Evolutionary conservation across 2,329 filamentous ascomycete species (phyloP), one percentile per base, ranked within the genome.

Genomic region (Scedosporium minutisporum): DNA sequence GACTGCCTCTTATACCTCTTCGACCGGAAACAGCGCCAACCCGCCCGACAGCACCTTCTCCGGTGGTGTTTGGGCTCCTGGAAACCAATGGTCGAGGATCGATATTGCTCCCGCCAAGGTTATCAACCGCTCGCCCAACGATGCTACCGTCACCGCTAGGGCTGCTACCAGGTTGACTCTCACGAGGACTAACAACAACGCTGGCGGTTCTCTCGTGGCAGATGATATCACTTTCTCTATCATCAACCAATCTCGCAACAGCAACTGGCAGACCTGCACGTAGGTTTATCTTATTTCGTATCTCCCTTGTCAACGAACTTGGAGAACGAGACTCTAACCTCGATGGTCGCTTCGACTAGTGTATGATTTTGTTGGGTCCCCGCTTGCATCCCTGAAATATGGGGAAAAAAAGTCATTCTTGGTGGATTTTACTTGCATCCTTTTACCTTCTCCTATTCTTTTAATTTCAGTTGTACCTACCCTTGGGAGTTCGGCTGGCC

Each of bases 211-310:
- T 42, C 29, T 58, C 38, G 41, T 58, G n/a, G 38, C 18, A 4
- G 53, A 62, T 27, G 61, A 58, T 18, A 38, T 62, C 4, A 58
- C 61, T 9, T 48, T 62, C 55, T n/a, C 10, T 6, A 48, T 62
- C 53, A 62, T 42, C 48, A 57, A 42, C 60, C 60, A 61, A 51
- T 61, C 60, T 2, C 21, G 44, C 27, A 57, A 61, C 27, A 23
- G 27, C 16, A 41, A 55, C 48, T 61, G 60, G 60, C 48, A 55
- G 48, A 61, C 44, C 48, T 61, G 60, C 48, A 27, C 33, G 46
- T 61, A 55, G 25, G 60, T 44, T 16, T 58, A n/a, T 38, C 33
- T 16, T 38, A n/a, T 58, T 33, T 58, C 23, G 14, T 57, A 23
- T 16, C 25, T 57, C 6, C 44, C 21, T 48, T 48, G 44, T 48